A percentile compares a stretch with the other conserved stretches of the same genome.
These are phyloP conservation scores for Boletus tylopilopsis DNA, from an alignment of 768 basidiomycete species.

Conservation along the genomic window DNA sequence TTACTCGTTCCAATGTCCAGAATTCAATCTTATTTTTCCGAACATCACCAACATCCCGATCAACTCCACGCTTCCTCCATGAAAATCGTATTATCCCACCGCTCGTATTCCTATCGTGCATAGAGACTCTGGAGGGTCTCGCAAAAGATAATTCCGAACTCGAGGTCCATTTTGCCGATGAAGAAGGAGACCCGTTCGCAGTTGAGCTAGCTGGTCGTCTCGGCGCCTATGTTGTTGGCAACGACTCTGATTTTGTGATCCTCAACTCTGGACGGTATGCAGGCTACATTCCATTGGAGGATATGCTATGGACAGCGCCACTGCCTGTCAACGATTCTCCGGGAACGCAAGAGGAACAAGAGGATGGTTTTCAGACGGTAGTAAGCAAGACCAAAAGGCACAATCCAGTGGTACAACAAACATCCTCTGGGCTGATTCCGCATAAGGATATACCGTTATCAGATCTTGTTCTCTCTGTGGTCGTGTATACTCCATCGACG, in stretches of 20 bases:
- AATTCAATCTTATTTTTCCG: slow-evolving; percentile 75
- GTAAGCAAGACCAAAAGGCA: slow-evolving; percentile 51
- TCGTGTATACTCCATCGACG: slow-evolving; percentile 55
- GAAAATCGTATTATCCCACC: slow-evolving; percentile 78
- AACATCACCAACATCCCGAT: slow-evolving; percentile 63
- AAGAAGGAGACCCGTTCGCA: slow-evolving; percentile 81
- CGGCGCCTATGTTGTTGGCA: slow-evolving; percentile 70
- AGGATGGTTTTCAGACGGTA: slow-evolving; percentile 59
- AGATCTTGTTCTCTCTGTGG: slow-evolving; percentile 49
- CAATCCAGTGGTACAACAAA: slow-evolving; percentile 25
- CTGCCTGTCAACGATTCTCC: slow-evolving; percentile 23
- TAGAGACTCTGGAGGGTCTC: slow-evolving; percentile 48
- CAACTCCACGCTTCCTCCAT: slow-evolving; percentile 61
- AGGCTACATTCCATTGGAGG: slow-evolving; percentile 74
- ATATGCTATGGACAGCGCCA: slow-evolving; percentile 60
- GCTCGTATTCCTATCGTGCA: slow-evolving; percentile 52
- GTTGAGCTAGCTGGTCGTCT: slow-evolving; percentile 77
- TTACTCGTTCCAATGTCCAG: slow-evolving; percentile 54
- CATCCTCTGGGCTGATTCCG: slow-evolving; percentile 44
- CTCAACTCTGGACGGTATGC: slow-evolving; percentile 71
- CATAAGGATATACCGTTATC: slow-evolving; percentile 37
- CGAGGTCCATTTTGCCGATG: slow-evolving; percentile 69
- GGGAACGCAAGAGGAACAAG: slow-evolving; percentile 31
- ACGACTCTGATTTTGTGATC: slow-evolving; percentile 81
- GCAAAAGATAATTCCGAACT: slow-evolving; percentile 35